Evolutionary conservation across 768 basidiomycete species (phyloP).

Genomic region (Mycena sanguinolenta): DNA sequence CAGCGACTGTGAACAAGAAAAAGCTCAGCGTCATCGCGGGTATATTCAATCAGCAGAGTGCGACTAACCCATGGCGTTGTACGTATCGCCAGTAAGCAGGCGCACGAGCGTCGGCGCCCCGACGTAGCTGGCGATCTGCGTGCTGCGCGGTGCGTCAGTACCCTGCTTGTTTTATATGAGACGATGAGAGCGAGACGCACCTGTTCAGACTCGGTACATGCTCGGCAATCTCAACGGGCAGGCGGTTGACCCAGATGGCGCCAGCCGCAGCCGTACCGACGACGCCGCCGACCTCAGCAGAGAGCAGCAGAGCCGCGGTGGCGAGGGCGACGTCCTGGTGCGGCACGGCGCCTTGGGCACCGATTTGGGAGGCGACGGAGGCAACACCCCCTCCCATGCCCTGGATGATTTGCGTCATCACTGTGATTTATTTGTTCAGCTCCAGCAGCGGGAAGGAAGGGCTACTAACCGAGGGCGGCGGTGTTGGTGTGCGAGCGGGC

Average conservation of each 20-base stretch:
- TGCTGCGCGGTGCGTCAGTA: constrained; percentile 10
- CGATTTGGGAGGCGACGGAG: constrained; percentile 56
- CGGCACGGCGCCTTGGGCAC: constrained; percentile 62
- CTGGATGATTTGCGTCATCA: constrained; percentile 69
- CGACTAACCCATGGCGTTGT: constrained; percentile 59
- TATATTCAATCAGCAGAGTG: too few species aligned
- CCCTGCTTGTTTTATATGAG: too few species aligned
- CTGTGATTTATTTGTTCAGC: constrained; percentile 30
- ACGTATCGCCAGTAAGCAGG: constrained; percentile 49
- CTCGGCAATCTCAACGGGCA: constrained; percentile 62
- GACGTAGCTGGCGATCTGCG: constrained; percentile 48
- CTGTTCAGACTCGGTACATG: constrained; percentile 54
- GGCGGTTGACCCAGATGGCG: constrained; percentile 63
- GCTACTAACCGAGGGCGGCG: constrained; percentile 46
- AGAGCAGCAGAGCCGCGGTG: constrained; percentile 61
- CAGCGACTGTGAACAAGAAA: constrained; percentile 35
- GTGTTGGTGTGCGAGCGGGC: constrained; percentile 55
- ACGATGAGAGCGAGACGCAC: not conserved
- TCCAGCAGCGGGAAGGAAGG: not conserved
- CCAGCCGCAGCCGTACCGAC: constrained; percentile 62
- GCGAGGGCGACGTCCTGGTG: constrained; percentile 66
- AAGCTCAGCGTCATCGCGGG: not conserved
- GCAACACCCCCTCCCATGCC: constrained; percentile 71
- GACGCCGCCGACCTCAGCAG: constrained; percentile 64
- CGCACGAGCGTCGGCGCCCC: constrained; percentile 59